phyloP scores from a whole-genome alignment of 192 early-diverging fungal species.

The Rhizophagus prolifer region DNA sequence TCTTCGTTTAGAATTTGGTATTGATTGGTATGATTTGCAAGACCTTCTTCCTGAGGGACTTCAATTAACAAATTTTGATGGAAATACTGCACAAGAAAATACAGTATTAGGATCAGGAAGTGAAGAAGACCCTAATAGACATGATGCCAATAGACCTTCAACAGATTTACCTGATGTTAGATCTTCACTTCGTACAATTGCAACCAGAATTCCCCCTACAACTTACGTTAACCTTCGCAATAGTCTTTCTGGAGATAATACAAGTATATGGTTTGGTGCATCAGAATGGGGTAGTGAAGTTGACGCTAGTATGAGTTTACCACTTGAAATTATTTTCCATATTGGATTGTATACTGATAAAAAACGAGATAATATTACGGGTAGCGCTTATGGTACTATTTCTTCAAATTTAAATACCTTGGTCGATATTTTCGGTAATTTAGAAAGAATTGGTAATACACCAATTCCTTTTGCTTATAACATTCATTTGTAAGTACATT shows the following conservation, averaged over 20 bases:
- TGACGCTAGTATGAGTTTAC: constrained; percentile 50
- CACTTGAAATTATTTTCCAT: constrained; percentile 51
- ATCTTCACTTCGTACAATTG: constrained; percentile 15
- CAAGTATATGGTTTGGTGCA: not conserved
- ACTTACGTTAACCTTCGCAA: not conserved
- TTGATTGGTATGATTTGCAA: constrained; percentile 54
- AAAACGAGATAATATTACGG: constrained; percentile 40
- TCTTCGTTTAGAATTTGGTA: constrained; percentile 63
- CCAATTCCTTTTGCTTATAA: constrained; percentile 71
- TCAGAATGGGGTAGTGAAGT: constrained; percentile 42
- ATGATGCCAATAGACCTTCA: not conserved
- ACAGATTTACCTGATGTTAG: not conserved
- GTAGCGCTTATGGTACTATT: constrained; percentile 36
- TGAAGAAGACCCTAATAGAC: constrained; percentile 9
- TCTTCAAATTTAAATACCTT: constrained; percentile 48
- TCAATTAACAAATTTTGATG: constrained; percentile 17
- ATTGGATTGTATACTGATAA: constrained; percentile 48
- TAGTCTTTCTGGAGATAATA: not conserved
- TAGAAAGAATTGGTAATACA: constrained; percentile 68
- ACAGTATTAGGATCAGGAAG: not conserved
- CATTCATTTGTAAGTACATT: constrained; percentile 58
- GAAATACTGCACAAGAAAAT: not conserved
- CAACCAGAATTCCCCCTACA: not conserved
- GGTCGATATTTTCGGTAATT: constrained; percentile 57
- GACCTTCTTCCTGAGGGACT: constrained; percentile 45